Base-by-base conservation (phyloP, 202 grass and related monocot genomes). In the Brachypodium distachyon region DNA sequence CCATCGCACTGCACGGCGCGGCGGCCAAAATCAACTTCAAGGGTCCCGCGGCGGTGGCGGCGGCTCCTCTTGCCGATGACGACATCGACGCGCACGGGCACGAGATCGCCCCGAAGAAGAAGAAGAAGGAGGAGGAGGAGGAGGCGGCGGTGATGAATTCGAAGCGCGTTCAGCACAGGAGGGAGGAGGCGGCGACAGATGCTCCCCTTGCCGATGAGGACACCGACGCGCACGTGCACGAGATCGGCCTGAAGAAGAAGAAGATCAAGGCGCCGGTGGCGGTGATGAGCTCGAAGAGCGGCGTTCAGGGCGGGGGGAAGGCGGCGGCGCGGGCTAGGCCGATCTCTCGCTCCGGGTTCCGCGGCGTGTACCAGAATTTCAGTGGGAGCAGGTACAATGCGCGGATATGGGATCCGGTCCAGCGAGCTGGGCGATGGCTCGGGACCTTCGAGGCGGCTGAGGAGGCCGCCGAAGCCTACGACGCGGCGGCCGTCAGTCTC, bases 391-490 rank as follows among this genome's bases (percentile, higher is more conserved):
- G 23, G 21, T 32, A 59, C 56, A 8, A 2, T 9, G 56, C 56
- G 34, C 61, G 21, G 36, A 65, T 65, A 27, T 33, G 57, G 29
- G 61, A 42, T 21, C 5, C 61, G 19, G 19, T 2, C n/a, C 12
- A 6, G 36, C 37, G 61, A 41, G 21, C 37, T 0, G 13, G 0
- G 12, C 84, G 90, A 48, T 92, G 87, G 87, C 95, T 92, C 27
- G 95, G 91, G 75, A 88, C 85, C 52, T 94, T 94, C 79, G 91
- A 90, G 91, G 90, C 74, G 2, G 91, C 95, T 3, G 89, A 97
- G 81, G 89, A 94, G 50, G 95, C 95, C 4, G 89, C 91, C 82
- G 82, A 88, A 58, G 95, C 95, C 3, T 98, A 90, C 50, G 91
- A 98, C 43, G 62, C 37, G 3, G 62, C 5, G 21, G 62, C 38